These are phyloP conservation scores for Cutaneotrichosporon sp. DNA, from an alignment of 1,284 basidiomycete genomes.

Conservation along the genomic window DNA sequence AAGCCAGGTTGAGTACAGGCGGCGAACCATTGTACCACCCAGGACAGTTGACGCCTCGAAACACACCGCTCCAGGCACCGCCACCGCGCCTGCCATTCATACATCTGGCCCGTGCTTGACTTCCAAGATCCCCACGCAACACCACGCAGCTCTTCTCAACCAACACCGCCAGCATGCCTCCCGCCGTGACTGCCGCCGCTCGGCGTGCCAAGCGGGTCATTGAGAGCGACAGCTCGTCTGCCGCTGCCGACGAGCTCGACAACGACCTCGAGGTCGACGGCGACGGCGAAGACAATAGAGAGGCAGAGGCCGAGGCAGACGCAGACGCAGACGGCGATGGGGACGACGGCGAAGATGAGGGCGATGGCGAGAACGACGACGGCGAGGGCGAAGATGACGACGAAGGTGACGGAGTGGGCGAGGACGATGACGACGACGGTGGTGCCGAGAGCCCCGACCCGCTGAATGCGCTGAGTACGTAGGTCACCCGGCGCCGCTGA, in stretches of 20 bases:
- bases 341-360: not conserved
- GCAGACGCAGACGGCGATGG: not conserved
- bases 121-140: no score
- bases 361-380: constrained; percentile 5
- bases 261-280: constrained; percentile 16
- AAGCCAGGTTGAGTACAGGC: no score
- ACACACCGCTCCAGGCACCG: no score
- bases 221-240: constrained; percentile 13
- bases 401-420: constrained; percentile 6
- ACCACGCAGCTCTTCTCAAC: no score
- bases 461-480: not conserved
- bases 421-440: constrained; percentile 10
- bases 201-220: constrained; percentile 25
- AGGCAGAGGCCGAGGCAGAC: not conserved
- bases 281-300: no score
- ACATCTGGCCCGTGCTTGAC: not conserved
- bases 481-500: not conserved
- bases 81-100: not conserved
- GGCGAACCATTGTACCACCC: no score
- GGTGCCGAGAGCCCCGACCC: not conserved
- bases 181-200: constrained; percentile 17
- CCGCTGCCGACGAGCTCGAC: constrained; percentile 14
- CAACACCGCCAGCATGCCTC: constrained; percentile 7
- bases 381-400: constrained; percentile 16
- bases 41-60: no score